phyloP scores from a whole-genome alignment of 1,139 yeast genomes.

The Pichia terricola region DNA sequence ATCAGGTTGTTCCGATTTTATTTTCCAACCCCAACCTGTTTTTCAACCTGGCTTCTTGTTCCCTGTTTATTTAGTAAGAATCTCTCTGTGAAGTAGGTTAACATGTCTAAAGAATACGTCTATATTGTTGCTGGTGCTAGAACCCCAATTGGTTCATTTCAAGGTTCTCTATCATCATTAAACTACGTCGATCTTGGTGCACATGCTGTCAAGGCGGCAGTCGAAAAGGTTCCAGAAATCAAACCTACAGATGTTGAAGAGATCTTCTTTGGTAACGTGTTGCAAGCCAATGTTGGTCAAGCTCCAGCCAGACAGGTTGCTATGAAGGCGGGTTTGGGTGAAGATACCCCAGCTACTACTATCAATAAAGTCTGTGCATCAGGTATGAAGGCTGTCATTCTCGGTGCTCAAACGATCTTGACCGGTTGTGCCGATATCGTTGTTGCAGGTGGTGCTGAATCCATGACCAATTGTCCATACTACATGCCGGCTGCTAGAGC shows the following conservation, averaged over 20 bases:
- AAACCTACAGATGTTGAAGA: conserved; percentile 78
- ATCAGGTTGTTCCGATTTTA: too few relatives aligned
- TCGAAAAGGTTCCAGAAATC: conserved; percentile 74
- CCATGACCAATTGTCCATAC: conserved; percentile 95
- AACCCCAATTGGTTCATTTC: conserved; percentile 93
- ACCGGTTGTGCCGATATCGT: conserved; percentile 89
- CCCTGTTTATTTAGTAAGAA: too few relatives aligned
- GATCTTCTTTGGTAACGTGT: conserved; percentile 84
- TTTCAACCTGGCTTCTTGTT: too few relatives aligned
- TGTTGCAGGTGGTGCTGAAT: conserved; percentile 95
- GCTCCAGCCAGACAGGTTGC: conserved; percentile 99
- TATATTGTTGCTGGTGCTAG: conserved; percentile 87
- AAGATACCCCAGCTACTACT: conserved; percentile 74
- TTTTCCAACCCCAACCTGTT: too few relatives aligned
- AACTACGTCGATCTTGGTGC: conserved; percentile 81
- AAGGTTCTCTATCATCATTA: conserved; percentile 69
- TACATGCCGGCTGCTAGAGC: conserved; percentile 77
- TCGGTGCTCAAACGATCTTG: conserved; percentile 83
- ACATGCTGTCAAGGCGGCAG: conserved; percentile 82
- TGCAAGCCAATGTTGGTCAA: conserved; percentile 92
- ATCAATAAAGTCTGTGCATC: conserved; percentile 97
- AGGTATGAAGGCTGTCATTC: conserved; percentile 83
- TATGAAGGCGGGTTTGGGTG: conserved; percentile 74
- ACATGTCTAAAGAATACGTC: conserved; percentile 38
- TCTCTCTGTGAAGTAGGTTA: too few relatives aligned